Evolutionary conservation across 139 green algal species (phyloP).

Genomic region (Chara braunii): DNA sequence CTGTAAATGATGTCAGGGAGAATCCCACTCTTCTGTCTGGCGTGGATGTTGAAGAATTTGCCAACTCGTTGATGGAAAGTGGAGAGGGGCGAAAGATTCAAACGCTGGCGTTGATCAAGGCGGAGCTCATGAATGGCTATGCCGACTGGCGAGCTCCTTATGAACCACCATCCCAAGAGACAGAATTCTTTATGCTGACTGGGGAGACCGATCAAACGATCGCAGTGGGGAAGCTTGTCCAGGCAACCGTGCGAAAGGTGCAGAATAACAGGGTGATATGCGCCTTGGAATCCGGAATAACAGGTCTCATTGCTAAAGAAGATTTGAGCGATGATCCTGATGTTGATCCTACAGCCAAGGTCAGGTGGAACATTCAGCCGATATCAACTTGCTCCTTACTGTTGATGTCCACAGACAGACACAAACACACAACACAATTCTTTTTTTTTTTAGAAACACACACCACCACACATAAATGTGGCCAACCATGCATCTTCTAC

Average conservation of each 20-base stretch:
- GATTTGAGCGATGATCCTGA: conserved; percentile 25
- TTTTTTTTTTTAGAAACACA: too few species aligned
- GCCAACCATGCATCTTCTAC: too few species aligned
- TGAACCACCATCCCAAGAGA: conserved; percentile 5
- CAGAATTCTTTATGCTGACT: conserved; percentile 32
- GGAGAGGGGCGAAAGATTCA: conserved; percentile 3
- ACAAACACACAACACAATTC: too few species aligned
- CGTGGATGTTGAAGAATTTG: conserved; percentile 18
- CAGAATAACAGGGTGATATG: conserved; percentile 10
- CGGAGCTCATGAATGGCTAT: conserved; percentile 26
- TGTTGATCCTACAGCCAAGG: not conserved
- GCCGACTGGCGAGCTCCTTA: conserved; percentile 24
- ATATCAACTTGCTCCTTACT: too few species aligned
- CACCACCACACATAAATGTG: too few species aligned
- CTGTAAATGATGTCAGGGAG: conserved; percentile 17
- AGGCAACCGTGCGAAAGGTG: conserved; percentile 18
- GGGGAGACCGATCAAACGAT: conserved; percentile 25
- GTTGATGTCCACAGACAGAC: too few species aligned
- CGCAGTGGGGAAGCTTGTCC: conserved; percentile 15
- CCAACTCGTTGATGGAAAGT: not conserved
- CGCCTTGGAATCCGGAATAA: conserved; percentile 23
- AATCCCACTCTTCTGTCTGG: conserved; percentile 17
- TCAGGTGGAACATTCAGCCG: too few species aligned
- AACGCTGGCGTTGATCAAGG: conserved; percentile 16
- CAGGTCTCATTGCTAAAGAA: conserved; percentile 11